Evolutionary conservation across 2,329 filamentous ascomycete species (phyloP).

Genomic region (Neobulgaria alba): DNA sequence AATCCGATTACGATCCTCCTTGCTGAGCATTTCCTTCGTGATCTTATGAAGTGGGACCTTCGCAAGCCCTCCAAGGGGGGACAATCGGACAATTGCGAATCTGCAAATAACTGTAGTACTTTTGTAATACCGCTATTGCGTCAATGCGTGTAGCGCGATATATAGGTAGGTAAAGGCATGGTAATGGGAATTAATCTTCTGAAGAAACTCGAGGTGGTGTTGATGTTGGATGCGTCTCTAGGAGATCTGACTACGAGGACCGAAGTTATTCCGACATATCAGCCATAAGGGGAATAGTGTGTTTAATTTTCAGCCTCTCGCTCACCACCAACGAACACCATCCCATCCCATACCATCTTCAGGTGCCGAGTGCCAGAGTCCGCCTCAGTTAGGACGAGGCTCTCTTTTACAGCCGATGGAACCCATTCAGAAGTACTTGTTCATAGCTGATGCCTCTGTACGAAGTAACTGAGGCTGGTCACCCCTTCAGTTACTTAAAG

Average conservation of each 20-base stretch:
- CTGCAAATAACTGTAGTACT: neutral
- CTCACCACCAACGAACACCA: neutral
- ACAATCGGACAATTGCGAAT: neutral
- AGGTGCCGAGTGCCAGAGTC: neutral
- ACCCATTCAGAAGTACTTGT: neutral
- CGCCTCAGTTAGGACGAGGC: too few species aligned
- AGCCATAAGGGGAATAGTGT: neutral
- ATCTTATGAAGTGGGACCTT: neutral
- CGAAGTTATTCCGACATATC: neutral
- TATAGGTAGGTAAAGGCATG: neutral
- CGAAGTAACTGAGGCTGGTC: neutral
- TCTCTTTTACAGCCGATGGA: neutral
- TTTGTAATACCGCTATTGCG: neutral
- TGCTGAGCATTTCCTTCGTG: neutral
- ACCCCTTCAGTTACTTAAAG: neutral
- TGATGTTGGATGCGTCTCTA: neutral
- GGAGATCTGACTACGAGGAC: neutral
- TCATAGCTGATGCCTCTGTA: neutral
- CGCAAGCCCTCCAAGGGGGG: neutral
- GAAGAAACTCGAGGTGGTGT: too few species aligned
- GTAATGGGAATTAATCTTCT: neutral
- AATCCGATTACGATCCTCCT: conserved; percentile 1
- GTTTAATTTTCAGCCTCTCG: neutral
- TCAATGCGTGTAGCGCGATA: neutral
- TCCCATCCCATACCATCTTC: neutral